These are phyloP conservation scores for Eremochloa ophiuroides DNA, from an alignment of 176 grass and related monocot genomes.

Conservation along the genomic window DNA sequence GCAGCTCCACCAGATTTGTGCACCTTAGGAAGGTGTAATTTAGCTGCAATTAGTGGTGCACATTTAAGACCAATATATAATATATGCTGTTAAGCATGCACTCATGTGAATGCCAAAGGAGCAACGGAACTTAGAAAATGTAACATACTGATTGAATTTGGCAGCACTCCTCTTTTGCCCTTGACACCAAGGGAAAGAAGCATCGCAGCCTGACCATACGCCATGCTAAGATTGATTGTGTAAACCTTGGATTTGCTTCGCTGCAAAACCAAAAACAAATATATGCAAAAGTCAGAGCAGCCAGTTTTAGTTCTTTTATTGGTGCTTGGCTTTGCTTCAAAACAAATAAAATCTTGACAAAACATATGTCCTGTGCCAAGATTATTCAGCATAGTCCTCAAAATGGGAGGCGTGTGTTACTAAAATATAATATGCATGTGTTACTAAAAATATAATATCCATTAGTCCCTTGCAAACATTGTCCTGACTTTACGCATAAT, in stretches of 20 bases:
- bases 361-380: not conserved
- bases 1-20: constrained; percentile 72
- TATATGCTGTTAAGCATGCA: not conserved
- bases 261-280: constrained; percentile 29
- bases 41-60: constrained; percentile 45
- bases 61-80: not conserved
- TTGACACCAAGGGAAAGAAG: constrained; percentile 80
- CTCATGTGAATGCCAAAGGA: not conserved
- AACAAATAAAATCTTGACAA: constrained; percentile 1
- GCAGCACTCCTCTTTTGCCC: constrained; percentile 68
- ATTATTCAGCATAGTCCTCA: not conserved
- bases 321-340: not conserved
- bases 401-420: not conserved
- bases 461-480: not conserved
- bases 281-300: not conserved
- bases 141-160: constrained; percentile 73
- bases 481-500: not conserved
- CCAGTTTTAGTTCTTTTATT: not conserved
- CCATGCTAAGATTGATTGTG: constrained; percentile 83
- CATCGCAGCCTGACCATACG: constrained; percentile 88
- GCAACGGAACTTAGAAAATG: not conserved
- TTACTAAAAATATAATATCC: too few relatives aligned
- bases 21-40: constrained; percentile 64
- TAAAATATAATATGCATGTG: not conserved
- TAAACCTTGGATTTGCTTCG: constrained; percentile 80